Evolutionary conservation across 345 rosid species (phyloP).

Genomic region (Angophora floribunda): DNA sequence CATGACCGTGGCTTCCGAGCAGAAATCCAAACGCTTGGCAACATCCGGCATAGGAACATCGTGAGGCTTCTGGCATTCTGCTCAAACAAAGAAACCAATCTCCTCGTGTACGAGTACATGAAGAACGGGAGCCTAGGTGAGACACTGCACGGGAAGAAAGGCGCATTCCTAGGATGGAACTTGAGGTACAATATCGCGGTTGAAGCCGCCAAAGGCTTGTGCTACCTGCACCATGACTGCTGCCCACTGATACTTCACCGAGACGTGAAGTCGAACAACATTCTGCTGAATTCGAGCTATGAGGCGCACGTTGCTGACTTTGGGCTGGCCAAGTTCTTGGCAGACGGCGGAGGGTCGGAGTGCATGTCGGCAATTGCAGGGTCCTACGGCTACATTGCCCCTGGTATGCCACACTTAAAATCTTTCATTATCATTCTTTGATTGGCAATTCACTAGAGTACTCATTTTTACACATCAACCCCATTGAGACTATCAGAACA

Average conservation of each 20-base stretch:
- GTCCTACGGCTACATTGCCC: constrained; percentile 75
- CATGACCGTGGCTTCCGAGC: constrained; percentile 58
- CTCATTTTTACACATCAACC: background rate
- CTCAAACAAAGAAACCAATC: constrained; percentile 50
- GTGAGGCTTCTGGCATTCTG: constrained; percentile 61
- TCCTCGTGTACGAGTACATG: constrained; percentile 66
- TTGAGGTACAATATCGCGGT: constrained; percentile 49
- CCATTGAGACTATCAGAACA: background rate
- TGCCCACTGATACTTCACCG: constrained; percentile 57
- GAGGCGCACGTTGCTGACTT: constrained; percentile 79
- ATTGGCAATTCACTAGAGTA: background rate
- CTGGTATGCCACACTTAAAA: constrained; percentile 22
- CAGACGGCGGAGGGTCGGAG: constrained; percentile 42
- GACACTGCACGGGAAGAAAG: constrained; percentile 50
- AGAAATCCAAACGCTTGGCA: constrained; percentile 57
- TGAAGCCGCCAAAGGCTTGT: constrained; percentile 68
- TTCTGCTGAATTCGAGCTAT: constrained; percentile 45
- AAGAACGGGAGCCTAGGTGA: constrained; percentile 65
- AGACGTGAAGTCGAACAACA: constrained; percentile 72
- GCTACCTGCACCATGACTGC: constrained; percentile 76
- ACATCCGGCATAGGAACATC: constrained; percentile 60
- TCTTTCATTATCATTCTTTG: background rate
- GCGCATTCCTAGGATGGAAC: constrained; percentile 43
- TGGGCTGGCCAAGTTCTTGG: constrained; percentile 62
- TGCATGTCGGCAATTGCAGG: constrained; percentile 78